Evolutionary conservation across 2,329 filamentous ascomycete species (phyloP).

Genomic region (Cordyceps fumosorosea): DNA sequence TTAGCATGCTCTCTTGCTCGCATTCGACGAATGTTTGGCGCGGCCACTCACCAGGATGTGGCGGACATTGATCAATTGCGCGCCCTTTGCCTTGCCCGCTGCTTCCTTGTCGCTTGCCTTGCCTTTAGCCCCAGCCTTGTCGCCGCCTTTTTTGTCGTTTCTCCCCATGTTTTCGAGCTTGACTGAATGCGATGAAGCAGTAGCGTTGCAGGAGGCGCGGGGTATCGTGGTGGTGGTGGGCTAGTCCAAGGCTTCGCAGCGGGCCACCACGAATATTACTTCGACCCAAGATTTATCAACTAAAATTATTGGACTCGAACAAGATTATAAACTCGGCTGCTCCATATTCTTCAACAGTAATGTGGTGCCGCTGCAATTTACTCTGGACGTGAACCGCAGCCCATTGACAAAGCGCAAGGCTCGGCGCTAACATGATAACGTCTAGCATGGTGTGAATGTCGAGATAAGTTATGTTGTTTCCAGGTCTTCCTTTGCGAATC

Average conservation of each 20-base stretch:
- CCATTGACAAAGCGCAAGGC: no score
- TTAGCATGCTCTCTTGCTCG: not conserved
- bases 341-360: not conserved
- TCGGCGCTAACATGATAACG: no score
- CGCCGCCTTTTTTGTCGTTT: conserved; percentile 35
- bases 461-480: not conserved
- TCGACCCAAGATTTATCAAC: not conserved
- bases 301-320: not conserved
- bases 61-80: conserved; percentile 64
- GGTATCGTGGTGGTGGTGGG: conserved; percentile 4
- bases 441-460: no score
- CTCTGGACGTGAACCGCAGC: no score
- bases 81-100: conserved; percentile 41
- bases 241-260: not conserved
- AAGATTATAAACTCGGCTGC: not conserved
- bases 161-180: conserved; percentile 28
- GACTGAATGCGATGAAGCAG: not conserved
- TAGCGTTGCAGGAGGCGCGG: conserved; percentile 4
- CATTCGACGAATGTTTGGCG: not conserved
- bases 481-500: not conserved
- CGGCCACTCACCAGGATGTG: conserved; percentile 53
- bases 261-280: not conserved
- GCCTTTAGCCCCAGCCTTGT: conserved; percentile 27
- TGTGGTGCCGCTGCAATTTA: no score
- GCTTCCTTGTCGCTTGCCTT: conserved; percentile 26